Percentiles rank a stretch among this genome's conserved stretches.
phyloP scores from a whole-genome alignment of 495 filamentous ascomycete genomes.

The Talaromyces trachyspermus region DNA sequence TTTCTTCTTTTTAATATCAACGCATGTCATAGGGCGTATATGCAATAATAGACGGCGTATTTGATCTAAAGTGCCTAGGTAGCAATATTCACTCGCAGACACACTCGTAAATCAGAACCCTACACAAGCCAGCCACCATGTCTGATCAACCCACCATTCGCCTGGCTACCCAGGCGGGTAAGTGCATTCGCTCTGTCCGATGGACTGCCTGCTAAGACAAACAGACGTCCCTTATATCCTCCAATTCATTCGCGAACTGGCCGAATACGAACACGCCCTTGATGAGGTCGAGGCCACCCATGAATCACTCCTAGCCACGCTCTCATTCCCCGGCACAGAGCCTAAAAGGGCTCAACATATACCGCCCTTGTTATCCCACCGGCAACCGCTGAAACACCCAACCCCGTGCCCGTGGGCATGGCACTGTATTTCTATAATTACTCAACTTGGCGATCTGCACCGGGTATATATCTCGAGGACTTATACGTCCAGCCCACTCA shows the following conservation, averaged over 20 bases:
- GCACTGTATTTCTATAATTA: slow-evolving; percentile 68
- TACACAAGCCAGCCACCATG: too few relatives aligned
- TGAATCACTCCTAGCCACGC: slow-evolving; percentile 60
- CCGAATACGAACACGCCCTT: slow-evolving; percentile 69
- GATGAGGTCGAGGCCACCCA: slow-evolving; percentile 74
- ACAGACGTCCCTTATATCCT: slow-evolving; percentile 82
- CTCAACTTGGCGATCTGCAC: slow-evolving; percentile 75
- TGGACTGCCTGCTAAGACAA: background rate
- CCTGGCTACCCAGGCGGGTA: slow-evolving; percentile 41
- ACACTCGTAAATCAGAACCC: too few relatives aligned
- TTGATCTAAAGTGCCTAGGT: too few relatives aligned
- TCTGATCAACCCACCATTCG: slow-evolving; percentile 36
- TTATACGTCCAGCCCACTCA: slow-evolving; percentile 69
- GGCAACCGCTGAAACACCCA: slow-evolving; percentile 18
- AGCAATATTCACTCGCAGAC: too few relatives aligned
- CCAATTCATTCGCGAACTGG: slow-evolving; percentile 76
- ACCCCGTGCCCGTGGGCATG: slow-evolving; percentile 44
- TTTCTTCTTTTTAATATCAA: too few relatives aligned
- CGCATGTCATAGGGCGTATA: too few relatives aligned
- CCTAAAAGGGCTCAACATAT: slow-evolving; percentile 34
- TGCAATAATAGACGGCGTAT: too few relatives aligned
- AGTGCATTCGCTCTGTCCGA: slow-evolving; percentile 4
- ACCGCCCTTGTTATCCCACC: slow-evolving; percentile 35
- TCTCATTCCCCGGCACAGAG: slow-evolving; percentile 58
- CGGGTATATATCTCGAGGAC: slow-evolving; percentile 93